A percentile compares a stretch with the other conserved stretches of the same genome.
Conservation (phyloP, 441 rosid genomes). For the Populus hybrid region DNA sequence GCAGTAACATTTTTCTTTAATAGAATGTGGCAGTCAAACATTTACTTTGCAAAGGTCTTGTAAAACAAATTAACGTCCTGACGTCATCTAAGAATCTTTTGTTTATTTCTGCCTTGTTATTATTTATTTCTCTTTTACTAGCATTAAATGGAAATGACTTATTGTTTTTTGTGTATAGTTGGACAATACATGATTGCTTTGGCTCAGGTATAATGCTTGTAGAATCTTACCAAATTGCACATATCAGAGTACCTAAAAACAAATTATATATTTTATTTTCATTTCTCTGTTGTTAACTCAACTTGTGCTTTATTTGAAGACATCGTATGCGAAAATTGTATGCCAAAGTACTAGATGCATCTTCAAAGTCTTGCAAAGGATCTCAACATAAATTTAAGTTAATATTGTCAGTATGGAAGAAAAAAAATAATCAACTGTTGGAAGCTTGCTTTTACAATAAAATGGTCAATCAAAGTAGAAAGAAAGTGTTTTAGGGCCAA, state of each 20-base stretch:
- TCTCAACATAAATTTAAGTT: not conserved
- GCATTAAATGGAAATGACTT: not conserved
- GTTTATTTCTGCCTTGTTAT: not conserved
- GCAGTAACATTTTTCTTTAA: not conserved
- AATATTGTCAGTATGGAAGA: too few species aligned
- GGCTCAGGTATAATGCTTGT: not conserved
- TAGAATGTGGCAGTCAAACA: not conserved
- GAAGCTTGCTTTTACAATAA: not conserved
- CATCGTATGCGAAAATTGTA: not conserved
- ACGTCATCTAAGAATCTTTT: not conserved
- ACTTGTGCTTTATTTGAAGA: not conserved
- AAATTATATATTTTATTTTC: not conserved
- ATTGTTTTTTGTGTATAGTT: not conserved
- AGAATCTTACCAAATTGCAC: not conserved
- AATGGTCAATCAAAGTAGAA: not conserved
- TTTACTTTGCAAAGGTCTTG: not conserved
- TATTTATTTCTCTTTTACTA: not conserved
- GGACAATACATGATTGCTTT: not conserved
- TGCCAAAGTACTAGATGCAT: not conserved
- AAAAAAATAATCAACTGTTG: too few species aligned
- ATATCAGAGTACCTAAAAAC: not conserved
- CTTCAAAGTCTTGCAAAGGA: not conserved
- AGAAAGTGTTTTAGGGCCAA: not conserved
- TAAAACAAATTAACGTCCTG: not conserved
- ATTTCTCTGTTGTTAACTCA: not conserved